These are phyloP conservation scores for Talaromyces marneffei DNA, from an alignment of 2,329 filamentous ascomycete species.

Conservation along the genomic window DNA sequence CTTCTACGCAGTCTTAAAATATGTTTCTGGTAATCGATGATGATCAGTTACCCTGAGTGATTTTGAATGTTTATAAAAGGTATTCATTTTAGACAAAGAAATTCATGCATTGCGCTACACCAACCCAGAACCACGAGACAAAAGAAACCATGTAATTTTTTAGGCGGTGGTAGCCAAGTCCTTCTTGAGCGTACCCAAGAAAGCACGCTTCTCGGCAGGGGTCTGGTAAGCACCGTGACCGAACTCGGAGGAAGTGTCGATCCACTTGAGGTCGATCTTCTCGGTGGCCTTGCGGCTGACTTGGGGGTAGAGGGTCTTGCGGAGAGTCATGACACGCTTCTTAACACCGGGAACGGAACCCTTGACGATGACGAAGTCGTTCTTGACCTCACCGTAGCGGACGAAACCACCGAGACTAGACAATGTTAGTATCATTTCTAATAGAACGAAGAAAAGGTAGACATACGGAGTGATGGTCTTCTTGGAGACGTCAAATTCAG, in stretches of 20 bases:
- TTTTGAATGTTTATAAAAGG: slow-evolving; percentile 7
- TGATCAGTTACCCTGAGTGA: neutral
- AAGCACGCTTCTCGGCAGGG: slow-evolving; percentile 92
- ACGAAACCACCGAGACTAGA: slow-evolving; percentile 95
- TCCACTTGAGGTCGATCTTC: slow-evolving; percentile 99
- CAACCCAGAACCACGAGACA: slow-evolving; percentile 19
- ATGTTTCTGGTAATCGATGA: too few relatives aligned
- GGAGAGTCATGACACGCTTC: slow-evolving; percentile 98
- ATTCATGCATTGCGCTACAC: slow-evolving; percentile 35
- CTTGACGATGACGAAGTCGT: slow-evolving; percentile 98
- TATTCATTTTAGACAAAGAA: slow-evolving; percentile 37
- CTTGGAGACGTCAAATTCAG: slow-evolving; percentile 95
- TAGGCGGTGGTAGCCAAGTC: slow-evolving; percentile 60
- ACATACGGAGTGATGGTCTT: slow-evolving; percentile 99
- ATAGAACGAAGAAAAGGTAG: neutral
- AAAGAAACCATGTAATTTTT: slow-evolving; percentile 32
- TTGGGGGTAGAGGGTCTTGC: slow-evolving; percentile 98
- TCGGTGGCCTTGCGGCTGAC: slow-evolving; percentile 92
- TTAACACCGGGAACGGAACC: slow-evolving; percentile 95
- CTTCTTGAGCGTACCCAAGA: slow-evolving; percentile 99
- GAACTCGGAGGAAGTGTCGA: slow-evolving; percentile 99
- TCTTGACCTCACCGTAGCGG: slow-evolving; percentile 98
- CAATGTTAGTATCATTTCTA: neutral
- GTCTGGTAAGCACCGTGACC: slow-evolving; percentile 99
- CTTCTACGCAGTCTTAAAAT: too few relatives aligned